phyloP scores from a whole-genome alignment of 2,329 filamentous ascomycete species.

The Botrytis porri region DNA sequence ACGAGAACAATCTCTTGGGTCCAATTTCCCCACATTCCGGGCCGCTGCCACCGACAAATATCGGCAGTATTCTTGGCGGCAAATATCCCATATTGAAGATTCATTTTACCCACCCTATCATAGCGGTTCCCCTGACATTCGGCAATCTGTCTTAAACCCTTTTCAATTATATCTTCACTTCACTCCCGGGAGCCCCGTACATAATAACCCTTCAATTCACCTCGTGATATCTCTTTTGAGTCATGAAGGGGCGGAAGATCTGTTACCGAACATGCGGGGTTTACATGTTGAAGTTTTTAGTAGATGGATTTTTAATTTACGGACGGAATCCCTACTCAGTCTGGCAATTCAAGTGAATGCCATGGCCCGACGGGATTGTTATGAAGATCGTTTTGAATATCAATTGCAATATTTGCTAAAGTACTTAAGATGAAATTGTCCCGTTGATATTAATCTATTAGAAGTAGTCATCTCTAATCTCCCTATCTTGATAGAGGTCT shows the following conservation, averaged over 20 bases:
- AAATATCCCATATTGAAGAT: neutral
- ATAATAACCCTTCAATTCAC: neutral
- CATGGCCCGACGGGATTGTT: neutral
- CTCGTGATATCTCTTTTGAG: neutral
- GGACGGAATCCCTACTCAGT: neutral
- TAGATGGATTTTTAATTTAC: neutral
- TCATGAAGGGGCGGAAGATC: constrained; percentile 10
- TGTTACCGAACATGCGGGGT: neutral
- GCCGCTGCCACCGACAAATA: constrained; percentile 17
- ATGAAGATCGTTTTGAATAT: neutral
- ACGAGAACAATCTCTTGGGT: neutral
- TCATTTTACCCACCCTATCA: constrained; percentile 16
- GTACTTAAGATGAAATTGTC: constrained; percentile 7
- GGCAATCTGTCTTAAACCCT: constrained; percentile 3
- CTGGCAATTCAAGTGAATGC: neutral
- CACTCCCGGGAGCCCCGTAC: constrained; percentile 3
- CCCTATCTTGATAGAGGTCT: neutral
- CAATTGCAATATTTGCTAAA: neutral
- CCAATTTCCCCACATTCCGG: constrained; percentile 12
- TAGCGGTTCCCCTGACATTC: constrained; percentile 4
- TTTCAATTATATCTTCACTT: neutral
- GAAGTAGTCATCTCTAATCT: neutral
- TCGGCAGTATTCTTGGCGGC: constrained; percentile 3
- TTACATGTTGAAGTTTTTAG: neutral
- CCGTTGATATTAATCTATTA: neutral